Percentiles rank a stretch among this genome's conserved stretches.
These are phyloP conservation scores for Salix arbutifolia DNA, from an alignment of 345 rosid genomes.

Conservation along the genomic window DNA sequence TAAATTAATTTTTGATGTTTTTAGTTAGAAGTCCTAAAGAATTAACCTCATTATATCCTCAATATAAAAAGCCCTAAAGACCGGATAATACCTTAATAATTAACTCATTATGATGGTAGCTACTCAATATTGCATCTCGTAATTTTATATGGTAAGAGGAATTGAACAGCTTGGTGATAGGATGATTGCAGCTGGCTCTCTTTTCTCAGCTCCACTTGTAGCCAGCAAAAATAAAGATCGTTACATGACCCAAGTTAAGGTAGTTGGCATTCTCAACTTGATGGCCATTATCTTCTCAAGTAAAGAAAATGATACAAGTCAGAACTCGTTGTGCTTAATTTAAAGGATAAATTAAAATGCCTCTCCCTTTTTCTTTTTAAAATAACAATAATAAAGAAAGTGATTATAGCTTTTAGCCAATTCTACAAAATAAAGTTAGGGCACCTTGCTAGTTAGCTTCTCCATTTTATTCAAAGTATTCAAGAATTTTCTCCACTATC, in stretches of 20 bases:
- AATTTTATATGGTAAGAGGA: slow-evolving; percentile 49
- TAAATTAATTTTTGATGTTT: no score
- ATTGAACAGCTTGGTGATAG: slow-evolving; percentile 63
- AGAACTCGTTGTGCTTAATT: neutral
- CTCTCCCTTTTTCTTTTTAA: neutral
- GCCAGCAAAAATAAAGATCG: slow-evolving; percentile 35
- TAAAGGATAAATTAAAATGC: neutral
- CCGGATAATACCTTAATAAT: slow-evolving; percentile 12
- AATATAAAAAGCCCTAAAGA: no score
- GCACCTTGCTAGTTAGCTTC: no score
- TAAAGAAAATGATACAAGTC: neutral
- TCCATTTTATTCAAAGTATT: neutral
- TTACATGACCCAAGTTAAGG: neutral
- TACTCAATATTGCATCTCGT: slow-evolving; percentile 82
- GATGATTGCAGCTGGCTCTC: slow-evolving; percentile 91
- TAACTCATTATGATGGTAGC: slow-evolving; percentile 83
- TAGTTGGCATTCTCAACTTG: neutral
- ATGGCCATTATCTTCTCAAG: neutral
- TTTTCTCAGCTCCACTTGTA: slow-evolving; percentile 81
- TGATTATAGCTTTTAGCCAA: neutral
- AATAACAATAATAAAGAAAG: neutral
- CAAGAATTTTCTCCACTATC: neutral
- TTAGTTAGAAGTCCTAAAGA: no score
- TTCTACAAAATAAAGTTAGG: no score
- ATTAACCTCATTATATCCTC: no score